Evolutionary conservation across 2,329 filamentous ascomycete species (phyloP).

Genomic region (Pseudogymnoascus sp.): DNA sequence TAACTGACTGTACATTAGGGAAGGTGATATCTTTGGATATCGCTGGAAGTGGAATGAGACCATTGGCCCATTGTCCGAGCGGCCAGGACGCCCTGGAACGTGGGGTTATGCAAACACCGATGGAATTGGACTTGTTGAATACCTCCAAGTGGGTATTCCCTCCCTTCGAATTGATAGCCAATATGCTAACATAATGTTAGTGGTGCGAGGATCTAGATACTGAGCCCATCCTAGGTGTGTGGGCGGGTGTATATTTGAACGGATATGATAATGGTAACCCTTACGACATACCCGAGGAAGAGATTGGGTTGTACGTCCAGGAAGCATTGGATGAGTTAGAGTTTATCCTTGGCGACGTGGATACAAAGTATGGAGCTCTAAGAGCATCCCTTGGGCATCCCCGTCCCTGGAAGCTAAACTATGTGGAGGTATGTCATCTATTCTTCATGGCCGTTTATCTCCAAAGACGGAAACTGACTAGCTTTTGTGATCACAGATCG

Average conservation of each 20-base stretch:
- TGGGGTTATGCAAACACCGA: constrained; percentile 38
- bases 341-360: constrained; percentile 38
- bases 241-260: constrained; percentile 36
- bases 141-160: constrained; percentile 28
- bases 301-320: constrained; percentile 38
- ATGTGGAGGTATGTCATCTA: constrained; percentile 38
- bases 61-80: constrained; percentile 31
- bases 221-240: constrained; percentile 38
- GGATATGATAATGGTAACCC: constrained; percentile 10
- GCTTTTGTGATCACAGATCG: constrained; percentile 9
- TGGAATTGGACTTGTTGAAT: constrained; percentile 43
- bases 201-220: constrained; percentile 40
- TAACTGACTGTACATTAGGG: constrained; percentile 23
- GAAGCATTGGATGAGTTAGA: constrained; percentile 43
- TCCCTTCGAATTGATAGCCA: neutral
- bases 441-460: neutral
- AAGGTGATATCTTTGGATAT: constrained; percentile 20
- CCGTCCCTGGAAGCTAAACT: constrained; percentile 40
- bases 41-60: constrained; percentile 33
- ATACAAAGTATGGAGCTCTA: constrained; percentile 37
- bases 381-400: constrained; percentile 42
- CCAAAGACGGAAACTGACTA: neutral
- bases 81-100: constrained; percentile 30
- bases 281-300: constrained; percentile 32
- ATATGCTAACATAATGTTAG: constrained; percentile 14